These are phyloP conservation scores for Aristolochia californica DNA, from an alignment of 164 flowering plant genomes.

Conservation along the genomic window DNA sequence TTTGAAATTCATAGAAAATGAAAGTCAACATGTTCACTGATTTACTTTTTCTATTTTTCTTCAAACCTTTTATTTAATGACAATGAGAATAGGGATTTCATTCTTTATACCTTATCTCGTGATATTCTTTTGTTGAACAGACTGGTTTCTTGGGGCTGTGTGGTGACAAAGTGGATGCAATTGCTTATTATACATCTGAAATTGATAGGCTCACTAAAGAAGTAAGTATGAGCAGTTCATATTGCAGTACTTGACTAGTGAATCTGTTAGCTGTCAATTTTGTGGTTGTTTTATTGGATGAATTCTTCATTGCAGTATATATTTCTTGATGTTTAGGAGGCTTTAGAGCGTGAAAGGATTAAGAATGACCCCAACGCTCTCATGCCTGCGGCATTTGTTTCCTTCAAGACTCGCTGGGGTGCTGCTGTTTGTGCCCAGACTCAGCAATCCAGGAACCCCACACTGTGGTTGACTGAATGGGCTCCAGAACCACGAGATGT, in stretches of 20 bases:
- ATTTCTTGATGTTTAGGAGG: constrained; percentile 31
- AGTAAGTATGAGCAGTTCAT: constrained; percentile 39
- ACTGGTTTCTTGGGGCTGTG: constrained; percentile 71
- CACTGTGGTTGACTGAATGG: constrained; percentile 86
- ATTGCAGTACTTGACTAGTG: neutral
- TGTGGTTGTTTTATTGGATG: neutral
- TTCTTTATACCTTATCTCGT: neutral
- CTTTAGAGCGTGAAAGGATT: constrained; percentile 37
- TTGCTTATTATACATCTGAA: constrained; percentile 46
- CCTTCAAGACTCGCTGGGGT: constrained; percentile 78
- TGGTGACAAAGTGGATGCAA: constrained; percentile 64
- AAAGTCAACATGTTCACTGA: no score
- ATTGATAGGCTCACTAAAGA: constrained; percentile 37
- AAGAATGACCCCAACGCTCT: constrained; percentile 36
- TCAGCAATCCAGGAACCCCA: constrained; percentile 79
- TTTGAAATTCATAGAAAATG: no score
- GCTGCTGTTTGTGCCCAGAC: constrained; percentile 98
- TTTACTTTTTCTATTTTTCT: no score
- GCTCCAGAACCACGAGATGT: constrained; percentile 93
- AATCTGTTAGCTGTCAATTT: neutral
- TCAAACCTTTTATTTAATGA: no score
- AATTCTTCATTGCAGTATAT: neutral
- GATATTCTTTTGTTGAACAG: constrained; percentile 20
- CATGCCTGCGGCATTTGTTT: constrained; percentile 89
- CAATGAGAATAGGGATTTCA: neutral